These are phyloP conservation scores for Kodamaea derodonti DNA, from an alignment of 1,139 yeast genomes.

Conservation along the genomic window DNA sequence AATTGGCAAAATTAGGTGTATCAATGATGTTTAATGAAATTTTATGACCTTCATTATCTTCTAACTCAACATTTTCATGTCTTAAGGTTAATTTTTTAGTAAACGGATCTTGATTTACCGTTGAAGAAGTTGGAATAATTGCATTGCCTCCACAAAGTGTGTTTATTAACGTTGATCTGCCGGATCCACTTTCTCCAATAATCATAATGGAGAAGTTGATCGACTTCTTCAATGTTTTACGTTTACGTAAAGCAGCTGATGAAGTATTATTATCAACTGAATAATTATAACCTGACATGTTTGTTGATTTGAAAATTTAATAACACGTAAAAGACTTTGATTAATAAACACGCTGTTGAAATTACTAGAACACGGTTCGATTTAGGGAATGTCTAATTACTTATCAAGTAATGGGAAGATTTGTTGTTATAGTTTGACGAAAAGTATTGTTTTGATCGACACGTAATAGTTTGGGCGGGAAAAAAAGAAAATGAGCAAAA, in stretches of 20 bases:
- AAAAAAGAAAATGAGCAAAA: too few relatives aligned
- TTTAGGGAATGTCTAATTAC: not conserved
- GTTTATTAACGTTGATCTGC: conserved; percentile 60
- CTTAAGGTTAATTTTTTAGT: conserved; percentile 41
- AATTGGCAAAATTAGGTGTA: conserved; percentile 81
- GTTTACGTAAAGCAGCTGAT: conserved; percentile 44
- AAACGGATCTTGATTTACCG: conserved; percentile 42
- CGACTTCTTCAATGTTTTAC: conserved; percentile 54
- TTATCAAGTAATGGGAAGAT: too few relatives aligned
- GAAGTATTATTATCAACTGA: conserved; percentile 16
- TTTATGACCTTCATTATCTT: conserved; percentile 50
- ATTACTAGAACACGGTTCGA: too few relatives aligned
- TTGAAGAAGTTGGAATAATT: conserved; percentile 29
- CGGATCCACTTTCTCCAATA: conserved; percentile 58
- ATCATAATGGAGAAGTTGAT: conserved; percentile 55
- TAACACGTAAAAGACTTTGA: too few relatives aligned
- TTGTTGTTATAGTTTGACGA: too few relatives aligned
- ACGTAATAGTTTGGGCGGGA: too few relatives aligned
- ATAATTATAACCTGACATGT: conserved; percentile 13
- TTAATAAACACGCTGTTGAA: too few relatives aligned
- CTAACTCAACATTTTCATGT: conserved; percentile 49
- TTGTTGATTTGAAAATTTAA: too few relatives aligned
- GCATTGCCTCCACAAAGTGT: conserved; percentile 78
- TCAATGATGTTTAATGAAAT: conserved; percentile 46
- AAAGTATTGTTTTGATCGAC: too few relatives aligned